Evolutionary conservation across 768 basidiomycete species (phyloP), one percentile per base, ranked within the genome.

Genomic region (Naganishia randhawae): DNA sequence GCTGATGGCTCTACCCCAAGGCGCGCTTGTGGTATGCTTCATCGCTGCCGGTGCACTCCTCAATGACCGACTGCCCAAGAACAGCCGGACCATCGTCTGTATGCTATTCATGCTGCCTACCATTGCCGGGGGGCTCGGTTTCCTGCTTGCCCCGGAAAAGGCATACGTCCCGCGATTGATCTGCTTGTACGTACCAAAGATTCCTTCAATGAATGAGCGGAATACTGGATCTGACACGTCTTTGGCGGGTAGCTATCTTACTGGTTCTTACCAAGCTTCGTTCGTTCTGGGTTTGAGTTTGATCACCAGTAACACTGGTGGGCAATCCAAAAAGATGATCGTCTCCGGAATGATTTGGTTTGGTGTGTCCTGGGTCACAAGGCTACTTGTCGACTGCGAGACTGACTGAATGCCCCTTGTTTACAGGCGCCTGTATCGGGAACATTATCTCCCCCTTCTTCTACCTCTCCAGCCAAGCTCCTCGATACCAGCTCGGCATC

Each of bases 271-370:
- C 63, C 78, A 80, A 64, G 65, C 74, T 7, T 75, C 75, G 16
- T 80, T 78, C 65, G 77, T 80, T n/a, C 50, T 80, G 1, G 72
- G 69, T 13, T 67, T 80, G 3, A 74, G 73, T 19, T 75, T 83
- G 25, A 77, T 83, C 53, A 81, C 81, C 5, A 77, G 78, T 9
- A 83, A 83, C 70, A 77, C 78, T 0, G 82, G 78, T 16, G 83
- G 83, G 10, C 80, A 80, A 63, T 79, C 81, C 29, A 81, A 81
- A 70, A 77, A 77, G 72, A 75, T 78, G 73, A 37, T 81, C 16
- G 71, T 75, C 0, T 69, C 71, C 6, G 80, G 76, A 31, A 70
- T 77, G 31, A 80, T 80, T 67, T 80, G 76, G 77, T 64, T 77
- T 31, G 79, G 79, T n/a, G 73, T 73, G 8, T 79, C 73, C 17